Base-by-base conservation (phyloP, 768 basidiomycete species). In the Scleroderma citrinum region DNA sequence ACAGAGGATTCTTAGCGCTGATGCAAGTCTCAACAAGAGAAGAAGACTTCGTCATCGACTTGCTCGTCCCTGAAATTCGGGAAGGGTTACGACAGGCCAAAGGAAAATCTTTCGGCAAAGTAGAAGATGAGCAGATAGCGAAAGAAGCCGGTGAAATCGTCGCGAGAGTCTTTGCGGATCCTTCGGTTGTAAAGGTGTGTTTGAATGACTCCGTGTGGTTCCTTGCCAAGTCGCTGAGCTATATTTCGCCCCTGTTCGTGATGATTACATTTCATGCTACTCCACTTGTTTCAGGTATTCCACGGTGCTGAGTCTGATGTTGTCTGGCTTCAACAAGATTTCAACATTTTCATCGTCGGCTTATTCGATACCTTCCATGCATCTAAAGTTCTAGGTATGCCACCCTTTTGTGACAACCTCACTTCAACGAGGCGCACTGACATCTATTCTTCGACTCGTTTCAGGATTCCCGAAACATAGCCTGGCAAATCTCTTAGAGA, bases 311-410 rank as follows among this genome's bases (percentile, higher is more conserved):
- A 93, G 32, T 88, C 84, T 51, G 96, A 99, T 62, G 85, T 98
- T 37, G 71, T 92, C 5, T 98, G 96, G 96, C 77, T 98, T 16
- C 95, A 99, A 63, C 89, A 92, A 66, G 87, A 98, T 62, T 94
- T 98, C 63, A 89, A 89, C 50, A 61, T 98, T 7, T 98, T 92
- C 66, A 74, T 98, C 46, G 93, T 99, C 52, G 90, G 92, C 49
- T 69, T 98, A n/a, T 98, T 99, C 63, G 95, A 99, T 62, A 98
- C 96, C 0, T 97, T 82, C 64, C 92, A 98, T 56, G 95, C 94
- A 1, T 92, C 94, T 0, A 89, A 87, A 59, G 70, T 88, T 1
- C 72, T 98, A 44, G 83, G 88, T 88, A 59, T 44, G 3, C 30
- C n/a, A 20, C 8, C 17, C 2, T 32, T 41, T 41, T 5, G 11